Base-by-base conservation (phyloP, 1,284 basidiomycete genomes). In the Malassezia pachydermatis region DNA sequence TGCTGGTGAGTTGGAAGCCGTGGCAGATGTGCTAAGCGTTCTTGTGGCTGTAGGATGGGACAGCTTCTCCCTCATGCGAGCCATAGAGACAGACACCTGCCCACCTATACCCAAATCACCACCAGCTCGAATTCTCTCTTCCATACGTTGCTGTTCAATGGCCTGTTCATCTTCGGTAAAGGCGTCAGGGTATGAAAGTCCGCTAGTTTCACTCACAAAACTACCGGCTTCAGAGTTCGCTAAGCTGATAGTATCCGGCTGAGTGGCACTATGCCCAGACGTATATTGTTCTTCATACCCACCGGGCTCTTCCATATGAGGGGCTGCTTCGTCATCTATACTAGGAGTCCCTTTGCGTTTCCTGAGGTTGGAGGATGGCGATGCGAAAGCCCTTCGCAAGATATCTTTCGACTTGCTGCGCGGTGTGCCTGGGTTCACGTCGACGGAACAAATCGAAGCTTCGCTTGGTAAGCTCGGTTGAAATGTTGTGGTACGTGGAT, bases 391-490 rank as follows among this genome's bases (percentile, higher is more conserved):
- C n/a, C n/a, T n/a, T n/a, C n/a, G n/a, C n/a, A n/a, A n/a, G 11
- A 17, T 7, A 23, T 19, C 22, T 17, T 23, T 55, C 54, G 8
- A 27, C 47, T 1, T 46, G 4, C 59, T 53, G 47, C 65, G 62
- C 4, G 67, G 67, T 13, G 67, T 65, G 10, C 57, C 65, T 5
- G 67, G 63, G 30, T 70, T 65, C 1, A 68, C 67, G 4, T 65
- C 67, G 5, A 70, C 62, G 3, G 63, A 66, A 37, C 66, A 63
- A 22, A 70, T 62, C 8, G 67, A 70, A 3, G 63, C 65, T 9
- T 63, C 62, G 34, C 63, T 60, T 1, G 65, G 67, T 23, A 50
- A 55, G 36, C 63, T 58, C 1, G 63, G 67, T 41, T 64, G 58
- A 46, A 67, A 70, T 13, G 58, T 41, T 1, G 65, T 36, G 2